Evolutionary conservation across 148 eudicot genomes (phyloP).

Genomic region (Diospyros kaki): DNA sequence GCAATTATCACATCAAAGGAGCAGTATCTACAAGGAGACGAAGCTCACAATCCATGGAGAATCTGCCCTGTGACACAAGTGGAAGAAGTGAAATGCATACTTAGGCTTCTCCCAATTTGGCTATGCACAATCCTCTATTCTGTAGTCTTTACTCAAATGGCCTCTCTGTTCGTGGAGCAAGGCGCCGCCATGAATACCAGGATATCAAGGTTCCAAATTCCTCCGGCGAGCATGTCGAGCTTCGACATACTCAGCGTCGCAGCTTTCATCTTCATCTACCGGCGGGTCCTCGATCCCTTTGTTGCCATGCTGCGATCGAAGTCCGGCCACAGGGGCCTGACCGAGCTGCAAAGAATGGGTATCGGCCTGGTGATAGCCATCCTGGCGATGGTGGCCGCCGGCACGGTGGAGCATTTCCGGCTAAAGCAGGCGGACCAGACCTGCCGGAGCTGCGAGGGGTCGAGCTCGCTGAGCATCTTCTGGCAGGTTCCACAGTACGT

Average conservation of each 20-base stretch:
- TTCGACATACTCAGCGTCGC: conserved; percentile 81
- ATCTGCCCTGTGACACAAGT: conserved; percentile 79
- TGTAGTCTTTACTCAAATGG: conserved; percentile 83
- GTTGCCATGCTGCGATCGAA: conserved; percentile 18
- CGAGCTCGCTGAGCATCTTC: conserved; percentile 68
- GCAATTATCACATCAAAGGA: conserved; percentile 51
- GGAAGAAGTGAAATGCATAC: conserved; percentile 80
- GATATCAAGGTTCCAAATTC: conserved; percentile 55
- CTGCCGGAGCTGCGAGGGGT: conserved; percentile 47
- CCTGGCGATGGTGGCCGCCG: conserved; percentile 74
- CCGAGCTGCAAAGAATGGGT: conserved; percentile 84
- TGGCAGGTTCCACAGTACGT: conserved; percentile 89
- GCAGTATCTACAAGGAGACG: conserved; percentile 13
- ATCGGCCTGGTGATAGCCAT: conserved; percentile 70
- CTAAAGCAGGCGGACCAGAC: conserved; percentile 56
- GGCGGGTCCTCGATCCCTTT: conserved; percentile 54
- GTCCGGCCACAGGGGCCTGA: conserved; percentile 44
- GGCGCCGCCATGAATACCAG: conserved; percentile 74
- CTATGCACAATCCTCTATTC: conserved; percentile 80
- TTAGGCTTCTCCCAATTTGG: conserved; percentile 82
- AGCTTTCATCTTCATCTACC: conserved; percentile 55
- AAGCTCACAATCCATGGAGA: conserved; percentile 51
- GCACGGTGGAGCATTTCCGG: conserved; percentile 60
- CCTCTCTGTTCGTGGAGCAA: conserved; percentile 80
- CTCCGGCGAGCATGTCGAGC: conserved; percentile 81